Percentiles rank a stretch among this genome's conserved stretches.
Conservation (phyloP, 2,329 filamentous ascomycete species). For the Macrophomina tecta region DNA sequence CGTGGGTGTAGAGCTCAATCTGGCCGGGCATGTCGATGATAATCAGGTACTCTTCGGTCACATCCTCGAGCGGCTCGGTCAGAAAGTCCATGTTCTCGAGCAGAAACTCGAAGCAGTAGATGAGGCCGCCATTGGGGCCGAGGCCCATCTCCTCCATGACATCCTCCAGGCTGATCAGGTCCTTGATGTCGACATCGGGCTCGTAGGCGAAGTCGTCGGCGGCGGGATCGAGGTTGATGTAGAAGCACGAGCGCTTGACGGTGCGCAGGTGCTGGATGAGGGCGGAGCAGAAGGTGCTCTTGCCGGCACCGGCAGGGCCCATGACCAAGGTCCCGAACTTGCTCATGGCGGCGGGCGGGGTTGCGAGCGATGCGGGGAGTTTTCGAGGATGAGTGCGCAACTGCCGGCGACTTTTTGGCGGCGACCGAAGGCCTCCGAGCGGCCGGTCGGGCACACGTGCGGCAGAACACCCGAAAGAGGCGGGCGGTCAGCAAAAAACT, state of each 20-base stretch:
- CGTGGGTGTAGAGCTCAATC: slow-evolving; percentile 97
- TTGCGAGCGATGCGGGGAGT: slow-evolving; percentile 16
- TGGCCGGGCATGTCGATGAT: slow-evolving; percentile 99
- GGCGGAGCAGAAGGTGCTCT: slow-evolving; percentile 94
- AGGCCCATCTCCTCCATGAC: slow-evolving; percentile 95
- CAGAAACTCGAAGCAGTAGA: slow-evolving; percentile 96
- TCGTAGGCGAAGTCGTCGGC: slow-evolving; percentile 91
- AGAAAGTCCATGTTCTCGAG: slow-evolving; percentile 94
- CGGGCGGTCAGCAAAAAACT: slow-evolving; percentile 19
- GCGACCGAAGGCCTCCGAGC: slow-evolving; percentile 9
- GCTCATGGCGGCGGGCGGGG: slow-evolving; percentile 66
- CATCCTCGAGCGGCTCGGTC: slow-evolving; percentile 79
- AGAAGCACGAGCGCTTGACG: slow-evolving; percentile 92
- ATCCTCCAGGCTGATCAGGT: slow-evolving; percentile 90
- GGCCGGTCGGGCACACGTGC: slow-evolving; percentile 16
- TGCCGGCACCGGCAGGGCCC: slow-evolving; percentile 94
- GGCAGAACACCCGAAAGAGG: slow-evolving; percentile 9
- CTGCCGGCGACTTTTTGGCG: slow-evolving; percentile 25
- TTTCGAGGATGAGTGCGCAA: slow-evolving; percentile 5
- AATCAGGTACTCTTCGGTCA: slow-evolving; percentile 95
- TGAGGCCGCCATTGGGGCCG: slow-evolving; percentile 89
- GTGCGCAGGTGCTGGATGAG: slow-evolving; percentile 92
- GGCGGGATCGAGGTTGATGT: slow-evolving; percentile 97
- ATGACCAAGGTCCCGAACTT: slow-evolving; percentile 96
- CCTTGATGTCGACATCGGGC: slow-evolving; percentile 93